Base-by-base conservation (phyloP, 768 basidiomycete species). In the Suillus discolor region DNA sequence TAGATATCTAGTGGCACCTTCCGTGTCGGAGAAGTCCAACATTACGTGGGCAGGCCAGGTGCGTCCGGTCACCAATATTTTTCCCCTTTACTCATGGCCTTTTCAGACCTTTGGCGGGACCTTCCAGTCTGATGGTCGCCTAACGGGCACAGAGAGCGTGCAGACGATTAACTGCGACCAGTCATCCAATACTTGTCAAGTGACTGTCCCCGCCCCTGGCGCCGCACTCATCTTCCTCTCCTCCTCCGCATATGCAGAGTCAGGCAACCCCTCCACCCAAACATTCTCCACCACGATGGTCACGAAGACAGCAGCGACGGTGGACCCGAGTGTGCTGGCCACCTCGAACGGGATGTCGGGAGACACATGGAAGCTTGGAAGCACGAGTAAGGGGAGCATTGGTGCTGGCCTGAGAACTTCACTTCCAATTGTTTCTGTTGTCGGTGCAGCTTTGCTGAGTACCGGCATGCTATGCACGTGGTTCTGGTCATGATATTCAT, bases 21-120 rank as follows among this genome's bases (percentile, higher is more conserved):
- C 75, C 6, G 80, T 83, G 1, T 69, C 79, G 0, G 79, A 81
- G 69, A 81, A 84, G 68, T 73, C 72, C 64, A 79, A 83, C 67
- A 82, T 85, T 69, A 82, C 80, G 6, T 85, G 83, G 83, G 83
- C 81, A 0, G 80, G 79, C 15, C 84, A 85, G 74, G 81, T 82
- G 54, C 20, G n/a, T 65, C 12, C 5, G 28, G 18, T 51, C 31
- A n/a, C 23, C 28, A 4, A 54, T 36, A 13, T 25, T 15, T 8
- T 2, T 59, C 34, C 7, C 34, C 18, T 34, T n/a, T 2, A 36
- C 45, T 63, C 3, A 47, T 44, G 25, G 25, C 42, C 18, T 16
- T 63, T 15, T 7, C 28, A 69, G 75, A 76, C 70, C 16, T 76
- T 73, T 34, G 75, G 75, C n/a, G 61, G 57, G 5, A 65, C 62